Percentiles rank a stretch among this genome's conserved stretches.
Evolutionary conservation across 148 eudicot genomes (phyloP).

Genomic region (Rhododendron ovatum): DNA sequence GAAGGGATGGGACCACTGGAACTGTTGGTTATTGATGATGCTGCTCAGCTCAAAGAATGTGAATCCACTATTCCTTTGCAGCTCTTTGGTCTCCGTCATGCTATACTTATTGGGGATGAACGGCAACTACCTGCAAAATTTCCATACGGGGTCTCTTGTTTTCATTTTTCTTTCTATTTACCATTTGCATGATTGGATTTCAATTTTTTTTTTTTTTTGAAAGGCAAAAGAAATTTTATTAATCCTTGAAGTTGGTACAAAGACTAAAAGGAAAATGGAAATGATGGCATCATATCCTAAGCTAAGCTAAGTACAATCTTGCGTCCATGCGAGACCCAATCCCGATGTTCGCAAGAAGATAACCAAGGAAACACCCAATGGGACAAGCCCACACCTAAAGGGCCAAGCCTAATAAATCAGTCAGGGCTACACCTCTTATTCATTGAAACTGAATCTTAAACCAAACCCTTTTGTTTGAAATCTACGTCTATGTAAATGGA

Average conservation of each 20-base stretch:
- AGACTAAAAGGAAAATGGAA: too few relatives aligned
- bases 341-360: too few relatives aligned
- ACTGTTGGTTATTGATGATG: conserved; percentile 48
- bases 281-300: too few relatives aligned
- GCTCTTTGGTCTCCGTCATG: conserved; percentile 34
- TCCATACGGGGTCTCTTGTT: conserved; percentile 9
- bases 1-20: conserved; percentile 12
- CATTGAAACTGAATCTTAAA: too few relatives aligned
- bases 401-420: not conserved
- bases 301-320: too few relatives aligned
- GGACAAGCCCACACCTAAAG: too few relatives aligned
- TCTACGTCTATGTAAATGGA: too few relatives aligned
- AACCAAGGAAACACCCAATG: too few relatives aligned
- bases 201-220: not conserved
- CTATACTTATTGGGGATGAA: conserved; percentile 57
- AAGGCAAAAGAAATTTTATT: too few relatives aligned
- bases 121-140: conserved; percentile 41
- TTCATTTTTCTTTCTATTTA: not conserved
- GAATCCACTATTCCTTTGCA: conserved; percentile 54
- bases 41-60: conserved; percentile 63
- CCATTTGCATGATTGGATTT: not conserved
- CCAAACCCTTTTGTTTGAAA: too few relatives aligned
- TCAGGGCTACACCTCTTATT: not conserved
- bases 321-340: too few relatives aligned
- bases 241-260: too few relatives aligned